Evolutionary conservation across 2,329 filamentous ascomycete genomes (phyloP).

Genomic region (Amauroascus verrucosus): DNA sequence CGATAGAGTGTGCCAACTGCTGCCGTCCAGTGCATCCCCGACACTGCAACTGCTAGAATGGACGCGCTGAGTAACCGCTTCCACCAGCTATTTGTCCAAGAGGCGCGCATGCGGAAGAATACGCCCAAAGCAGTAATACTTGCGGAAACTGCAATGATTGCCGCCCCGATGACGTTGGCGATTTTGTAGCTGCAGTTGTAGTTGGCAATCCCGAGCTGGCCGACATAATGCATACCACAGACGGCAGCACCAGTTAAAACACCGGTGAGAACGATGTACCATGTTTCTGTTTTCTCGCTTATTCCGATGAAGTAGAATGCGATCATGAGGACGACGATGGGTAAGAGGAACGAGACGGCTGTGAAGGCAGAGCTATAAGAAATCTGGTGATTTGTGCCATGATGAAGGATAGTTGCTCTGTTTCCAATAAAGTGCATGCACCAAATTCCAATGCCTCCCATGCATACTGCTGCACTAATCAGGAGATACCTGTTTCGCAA

Average conservation of each 20-base stretch:
- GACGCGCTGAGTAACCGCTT: slow-evolving; percentile 57
- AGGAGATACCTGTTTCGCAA: slow-evolving; percentile 42
- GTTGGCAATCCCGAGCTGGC: slow-evolving; percentile 72
- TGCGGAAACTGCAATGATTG: slow-evolving; percentile 60
- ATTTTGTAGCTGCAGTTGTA: slow-evolving; percentile 55
- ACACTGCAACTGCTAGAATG: slow-evolving; percentile 62
- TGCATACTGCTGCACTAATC: slow-evolving; percentile 53
- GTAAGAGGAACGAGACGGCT: slow-evolving; percentile 67
- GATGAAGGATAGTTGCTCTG: slow-evolving; percentile 62
- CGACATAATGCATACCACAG: slow-evolving; percentile 78
- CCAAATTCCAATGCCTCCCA: slow-evolving; percentile 67
- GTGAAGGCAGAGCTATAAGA: slow-evolving; percentile 64
- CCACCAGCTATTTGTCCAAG: slow-evolving; percentile 72
- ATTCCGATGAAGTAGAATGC: slow-evolving; percentile 62
- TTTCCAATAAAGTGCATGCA: slow-evolving; percentile 81
- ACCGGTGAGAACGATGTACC: slow-evolving; percentile 54
- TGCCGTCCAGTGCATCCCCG: slow-evolving; percentile 81
- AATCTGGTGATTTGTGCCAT: slow-evolving; percentile 55
- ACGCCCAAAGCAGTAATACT: slow-evolving; percentile 60
- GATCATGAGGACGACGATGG: slow-evolving; percentile 60
- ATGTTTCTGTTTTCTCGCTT: slow-evolving; percentile 47
- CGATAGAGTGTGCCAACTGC: slow-evolving; percentile 60
- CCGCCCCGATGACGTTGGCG: slow-evolving; percentile 55
- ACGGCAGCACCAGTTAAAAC: slow-evolving; percentile 62
- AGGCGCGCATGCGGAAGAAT: slow-evolving; percentile 66